These are phyloP conservation scores for Ogataea henricii DNA, from an alignment of 805 yeast genomes.

Conservation along the genomic window DNA sequence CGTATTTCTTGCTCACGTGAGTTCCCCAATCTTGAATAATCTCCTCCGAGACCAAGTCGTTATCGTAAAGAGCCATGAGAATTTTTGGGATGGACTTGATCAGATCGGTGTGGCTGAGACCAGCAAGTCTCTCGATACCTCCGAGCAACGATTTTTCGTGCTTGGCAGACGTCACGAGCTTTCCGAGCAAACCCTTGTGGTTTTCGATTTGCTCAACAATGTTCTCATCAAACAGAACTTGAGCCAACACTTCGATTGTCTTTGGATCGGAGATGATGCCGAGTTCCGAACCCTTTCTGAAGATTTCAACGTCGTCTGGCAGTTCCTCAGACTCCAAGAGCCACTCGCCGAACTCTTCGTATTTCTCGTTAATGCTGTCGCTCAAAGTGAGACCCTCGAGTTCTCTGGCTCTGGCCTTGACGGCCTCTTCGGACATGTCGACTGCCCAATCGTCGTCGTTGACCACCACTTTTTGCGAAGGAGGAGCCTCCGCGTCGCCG, in stretches of 20 bases:
- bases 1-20: constrained; percentile 88
- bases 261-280: constrained; percentile 71
- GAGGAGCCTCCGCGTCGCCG: constrained; percentile 51
- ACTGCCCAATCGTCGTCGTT: constrained; percentile 97
- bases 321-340: constrained; percentile 55
- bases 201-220: constrained; percentile 69
- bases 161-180: constrained; percentile 64
- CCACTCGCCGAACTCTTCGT: constrained; percentile 90
- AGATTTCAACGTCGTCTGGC: constrained; percentile 87
- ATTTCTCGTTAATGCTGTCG: constrained; percentile 46
- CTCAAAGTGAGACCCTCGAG: constrained; percentile 62
- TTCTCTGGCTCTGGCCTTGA: constrained; percentile 86
- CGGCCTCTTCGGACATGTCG: constrained; percentile 95
- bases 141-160: constrained; percentile 91
- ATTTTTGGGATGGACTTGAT: constrained; percentile 78
- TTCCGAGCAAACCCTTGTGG: constrained; percentile 82
- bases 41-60: constrained; percentile 84
- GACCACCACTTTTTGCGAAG: constrained; percentile 65
- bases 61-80: constrained; percentile 76
- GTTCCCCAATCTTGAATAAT: constrained; percentile 83
- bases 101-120: constrained; percentile 70
- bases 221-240: constrained; percentile 78
- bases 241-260: constrained; percentile 90
- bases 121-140: constrained; percentile 92
- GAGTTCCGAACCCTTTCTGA: constrained; percentile 82